phyloP scores from a whole-genome alignment of 768 basidiomycete species.

The Collybiopsis confluens region DNA sequence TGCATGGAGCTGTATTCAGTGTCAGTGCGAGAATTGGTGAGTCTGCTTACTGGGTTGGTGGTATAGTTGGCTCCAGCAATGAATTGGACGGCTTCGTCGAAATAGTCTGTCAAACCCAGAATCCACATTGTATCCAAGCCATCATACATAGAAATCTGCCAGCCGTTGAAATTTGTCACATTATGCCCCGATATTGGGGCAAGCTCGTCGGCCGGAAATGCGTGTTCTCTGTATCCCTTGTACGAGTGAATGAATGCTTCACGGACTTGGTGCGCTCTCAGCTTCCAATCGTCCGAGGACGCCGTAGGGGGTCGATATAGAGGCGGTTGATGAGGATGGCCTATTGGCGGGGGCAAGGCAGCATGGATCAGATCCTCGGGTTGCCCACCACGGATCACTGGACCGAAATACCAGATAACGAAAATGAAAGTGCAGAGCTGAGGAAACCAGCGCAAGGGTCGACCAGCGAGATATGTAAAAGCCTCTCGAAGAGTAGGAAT shows the following conservation, averaged over 20 bases:
- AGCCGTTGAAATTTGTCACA: constrained; percentile 51
- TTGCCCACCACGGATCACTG: not conserved
- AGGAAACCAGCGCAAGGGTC: constrained; percentile 8
- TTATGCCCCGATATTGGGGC: constrained; percentile 36
- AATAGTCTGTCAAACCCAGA: constrained; percentile 72
- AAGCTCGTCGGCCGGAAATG: constrained; percentile 53
- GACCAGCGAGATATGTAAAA: constrained; percentile 3
- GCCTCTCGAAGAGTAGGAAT: constrained; percentile 2
- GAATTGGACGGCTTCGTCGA: constrained; percentile 49
- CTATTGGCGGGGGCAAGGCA: constrained; percentile 1
- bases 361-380: not conserved
- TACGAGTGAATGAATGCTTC: constrained; percentile 55
- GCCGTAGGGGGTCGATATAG: constrained; percentile 3
- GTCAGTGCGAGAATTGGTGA: not conserved
- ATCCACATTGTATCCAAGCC: constrained; percentile 79
- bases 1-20: constrained; percentile 12
- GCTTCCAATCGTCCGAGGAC: constrained; percentile 26
- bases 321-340: constrained; percentile 7
- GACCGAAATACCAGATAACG: constrained; percentile 6
- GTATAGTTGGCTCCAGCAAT: constrained; percentile 43
- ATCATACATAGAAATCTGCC: constrained; percentile 70
- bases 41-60: constrained; percentile 23
- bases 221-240: constrained; percentile 44
- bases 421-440: not conserved
- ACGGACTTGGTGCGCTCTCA: constrained; percentile 43